Conservation (phyloP, 2,329 filamentous ascomycete genomes). For the Ascochyta viciae-villosae region DNA sequence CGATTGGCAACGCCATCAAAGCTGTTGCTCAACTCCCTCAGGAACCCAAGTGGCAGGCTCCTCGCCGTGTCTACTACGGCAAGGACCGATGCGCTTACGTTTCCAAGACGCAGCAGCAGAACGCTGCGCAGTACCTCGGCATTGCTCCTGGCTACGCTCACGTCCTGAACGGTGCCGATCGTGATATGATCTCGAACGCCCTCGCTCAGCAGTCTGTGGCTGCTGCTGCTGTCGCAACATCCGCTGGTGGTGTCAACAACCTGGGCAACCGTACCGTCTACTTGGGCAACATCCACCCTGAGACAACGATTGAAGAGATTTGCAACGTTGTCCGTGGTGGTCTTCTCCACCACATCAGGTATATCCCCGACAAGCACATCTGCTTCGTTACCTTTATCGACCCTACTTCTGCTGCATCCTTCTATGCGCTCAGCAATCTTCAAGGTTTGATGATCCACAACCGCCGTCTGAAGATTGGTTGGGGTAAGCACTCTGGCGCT, state of each 20-base stretch:
- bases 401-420: slow-evolving; percentile 94
- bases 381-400: slow-evolving; percentile 99
- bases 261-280: slow-evolving; percentile 97
- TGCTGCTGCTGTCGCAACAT: slow-evolving; percentile 93
- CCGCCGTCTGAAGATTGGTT: slow-evolving; percentile 95
- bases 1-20: slow-evolving; percentile 98
- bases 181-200: slow-evolving; percentile 94
- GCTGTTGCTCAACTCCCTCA: slow-evolving; percentile 95
- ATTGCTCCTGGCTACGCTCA: slow-evolving; percentile 97
- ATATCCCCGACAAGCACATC: slow-evolving; percentile 99
- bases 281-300: slow-evolving; percentile 96
- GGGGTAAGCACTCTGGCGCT: slow-evolving; percentile 98
- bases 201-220: slow-evolving; percentile 97
- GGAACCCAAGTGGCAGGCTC: slow-evolving; percentile 95
- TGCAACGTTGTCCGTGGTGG: slow-evolving; percentile 98
- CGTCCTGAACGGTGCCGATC: slow-evolving; percentile 93
- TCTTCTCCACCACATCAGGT: slow-evolving; percentile 95
- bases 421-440: slow-evolving; percentile 96
- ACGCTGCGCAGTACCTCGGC: slow-evolving; percentile 95
- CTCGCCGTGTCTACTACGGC: slow-evolving; percentile 95
- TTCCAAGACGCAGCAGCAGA: slow-evolving; percentile 99
- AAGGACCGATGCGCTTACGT: slow-evolving; percentile 99
- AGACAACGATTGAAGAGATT: slow-evolving; percentile 99
- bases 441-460: slow-evolving; percentile 99
- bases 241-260: slow-evolving; percentile 96